Percentiles rank a stretch among this genome's conserved stretches.
These are phyloP conservation scores for Amanita polypyramis DNA, from an alignment of 768 basidiomycete genomes.

Conservation along the genomic window DNA sequence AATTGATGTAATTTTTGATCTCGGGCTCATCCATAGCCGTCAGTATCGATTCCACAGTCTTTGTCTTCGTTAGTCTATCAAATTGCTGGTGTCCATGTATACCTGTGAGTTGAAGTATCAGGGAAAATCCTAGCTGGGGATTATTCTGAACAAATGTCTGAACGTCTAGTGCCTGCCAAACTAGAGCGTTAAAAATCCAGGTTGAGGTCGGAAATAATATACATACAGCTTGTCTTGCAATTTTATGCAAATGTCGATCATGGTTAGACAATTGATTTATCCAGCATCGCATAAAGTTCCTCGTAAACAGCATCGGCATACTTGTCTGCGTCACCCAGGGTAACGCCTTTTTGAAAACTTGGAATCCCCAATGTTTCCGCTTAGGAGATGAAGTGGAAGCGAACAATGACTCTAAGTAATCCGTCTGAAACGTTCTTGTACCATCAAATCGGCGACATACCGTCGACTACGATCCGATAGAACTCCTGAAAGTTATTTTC, in stretches of 20 bases:
- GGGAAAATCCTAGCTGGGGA: conserved; percentile 72
- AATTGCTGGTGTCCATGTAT: conserved; percentile 80
- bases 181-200: not conserved
- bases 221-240: conserved; percentile 73
- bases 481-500: conserved; percentile 77
- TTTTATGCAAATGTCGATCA: conserved; percentile 86
- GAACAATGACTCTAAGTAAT: conserved; percentile 68
- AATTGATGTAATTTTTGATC: conserved; percentile 65
- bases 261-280: conserved; percentile 87
- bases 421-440: not conserved
- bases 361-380: conserved; percentile 95
- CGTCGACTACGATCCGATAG: conserved; percentile 85
- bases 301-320: conserved; percentile 83
- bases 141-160: conserved; percentile 65
- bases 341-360: conserved; percentile 75
- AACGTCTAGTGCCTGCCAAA: conserved; percentile 56
- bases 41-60: conserved; percentile 81
- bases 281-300: conserved; percentile 94
- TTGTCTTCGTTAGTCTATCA: conserved; percentile 86
- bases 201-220: not conserved
- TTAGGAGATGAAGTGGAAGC: conserved; percentile 74
- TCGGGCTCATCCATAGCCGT: conserved; percentile 63
- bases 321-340: conserved; percentile 51
- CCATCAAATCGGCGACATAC: conserved; percentile 28
- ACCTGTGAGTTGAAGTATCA: conserved; percentile 79